phyloP scores from a whole-genome alignment of 108 stramenopile species.

The Skeletonema grethae region DNA sequence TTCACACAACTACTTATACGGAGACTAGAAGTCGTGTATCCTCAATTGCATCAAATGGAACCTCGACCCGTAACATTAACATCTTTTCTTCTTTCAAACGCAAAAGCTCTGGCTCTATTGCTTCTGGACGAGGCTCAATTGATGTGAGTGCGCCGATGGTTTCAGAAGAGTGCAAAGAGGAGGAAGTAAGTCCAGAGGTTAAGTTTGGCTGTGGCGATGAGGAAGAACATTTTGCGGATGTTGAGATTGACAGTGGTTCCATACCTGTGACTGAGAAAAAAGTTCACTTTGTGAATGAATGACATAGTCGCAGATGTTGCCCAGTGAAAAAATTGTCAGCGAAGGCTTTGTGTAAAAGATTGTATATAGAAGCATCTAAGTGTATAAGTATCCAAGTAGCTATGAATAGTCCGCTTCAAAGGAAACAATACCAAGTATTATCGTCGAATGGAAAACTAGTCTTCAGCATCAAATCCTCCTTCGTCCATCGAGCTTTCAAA shows the following conservation, averaged over 20 bases:
- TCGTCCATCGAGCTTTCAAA: constrained; percentile 32
- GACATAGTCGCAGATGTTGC: not conserved
- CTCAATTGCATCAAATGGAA: no score
- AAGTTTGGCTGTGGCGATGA: not conserved
- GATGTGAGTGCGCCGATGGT: not conserved
- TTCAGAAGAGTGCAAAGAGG: not conserved
- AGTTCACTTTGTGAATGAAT: no score
- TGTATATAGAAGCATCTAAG: no score
- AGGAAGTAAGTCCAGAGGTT: not conserved
- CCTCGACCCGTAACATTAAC: no score
- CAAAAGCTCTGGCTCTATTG: not conserved
- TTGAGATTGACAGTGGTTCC: no score
- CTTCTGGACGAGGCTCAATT: not conserved
- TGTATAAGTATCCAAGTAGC: no score
- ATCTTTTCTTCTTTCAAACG: not conserved
- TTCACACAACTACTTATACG: not conserved
- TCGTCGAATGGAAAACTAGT: not conserved
- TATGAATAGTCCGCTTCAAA: no score
- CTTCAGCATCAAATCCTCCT: not conserved
- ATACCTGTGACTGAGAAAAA: no score
- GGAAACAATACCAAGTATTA: not conserved
- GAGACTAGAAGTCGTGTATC: no score
- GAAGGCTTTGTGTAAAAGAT: not conserved
- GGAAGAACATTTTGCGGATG: not conserved
- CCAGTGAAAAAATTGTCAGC: not conserved